phyloP scores from a whole-genome alignment of 768 basidiomycete genomes.

The Cystobasidium onofrii region DNA sequence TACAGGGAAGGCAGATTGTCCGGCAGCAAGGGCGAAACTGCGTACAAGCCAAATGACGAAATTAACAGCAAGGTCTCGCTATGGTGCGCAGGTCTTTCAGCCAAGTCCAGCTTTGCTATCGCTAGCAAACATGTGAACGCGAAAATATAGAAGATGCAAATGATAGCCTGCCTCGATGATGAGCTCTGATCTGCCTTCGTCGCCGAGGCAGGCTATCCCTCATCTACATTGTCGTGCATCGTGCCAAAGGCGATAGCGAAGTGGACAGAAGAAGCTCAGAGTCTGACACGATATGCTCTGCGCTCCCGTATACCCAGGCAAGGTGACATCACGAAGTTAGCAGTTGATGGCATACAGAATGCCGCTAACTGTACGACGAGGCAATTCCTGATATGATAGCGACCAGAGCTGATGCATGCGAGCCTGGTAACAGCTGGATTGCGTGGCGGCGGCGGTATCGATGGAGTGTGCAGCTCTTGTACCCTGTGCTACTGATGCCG shows the following conservation, averaged over 20 bases:
- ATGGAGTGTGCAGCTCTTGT: conserved; percentile 38
- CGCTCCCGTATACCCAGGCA: conserved; percentile 10
- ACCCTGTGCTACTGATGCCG: neutral
- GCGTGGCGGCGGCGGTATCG: conserved; percentile 47
- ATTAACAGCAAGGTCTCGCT: conserved; percentile 30
- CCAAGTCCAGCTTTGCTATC: neutral
- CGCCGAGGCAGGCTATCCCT: no score
- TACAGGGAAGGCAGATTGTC: neutral
- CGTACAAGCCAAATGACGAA: neutral
- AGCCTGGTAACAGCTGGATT: conserved; percentile 42
- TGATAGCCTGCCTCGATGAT: no score
- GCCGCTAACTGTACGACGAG: neutral
- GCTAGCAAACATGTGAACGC: no score
- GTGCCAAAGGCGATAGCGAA: no score
- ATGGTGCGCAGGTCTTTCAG: conserved; percentile 21
- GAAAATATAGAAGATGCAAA: no score
- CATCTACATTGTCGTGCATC: no score
- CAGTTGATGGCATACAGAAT: conserved; percentile 21
- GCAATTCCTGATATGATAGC: neutral
- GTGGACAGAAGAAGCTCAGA: no score
- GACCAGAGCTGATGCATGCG: no score
- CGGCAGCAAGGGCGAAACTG: neutral
- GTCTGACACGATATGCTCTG: neutral
- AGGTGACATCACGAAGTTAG: conserved; percentile 28
- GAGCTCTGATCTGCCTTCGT: no score